phyloP scores from a whole-genome alignment of 2,329 filamentous ascomycete species.

The Penicillium nordicum region DNA sequence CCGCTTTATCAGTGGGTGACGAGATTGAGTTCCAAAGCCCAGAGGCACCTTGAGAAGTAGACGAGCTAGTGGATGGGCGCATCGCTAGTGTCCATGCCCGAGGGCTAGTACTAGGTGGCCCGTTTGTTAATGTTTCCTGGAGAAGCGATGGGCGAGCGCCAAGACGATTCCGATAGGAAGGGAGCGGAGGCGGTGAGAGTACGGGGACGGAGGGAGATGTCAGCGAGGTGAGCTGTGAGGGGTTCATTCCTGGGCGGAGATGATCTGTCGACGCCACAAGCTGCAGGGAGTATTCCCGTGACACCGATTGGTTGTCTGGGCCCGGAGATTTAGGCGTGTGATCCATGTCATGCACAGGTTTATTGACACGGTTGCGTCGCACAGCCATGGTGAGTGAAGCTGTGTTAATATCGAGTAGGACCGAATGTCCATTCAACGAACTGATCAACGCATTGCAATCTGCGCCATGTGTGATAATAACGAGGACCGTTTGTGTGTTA shows the following conservation, averaged over 20 bases:
- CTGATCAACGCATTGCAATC: slow-evolving; percentile 95
- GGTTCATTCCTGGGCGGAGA: slow-evolving; percentile 49
- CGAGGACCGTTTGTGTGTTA: slow-evolving; percentile 71
- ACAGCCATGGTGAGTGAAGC: slow-evolving; percentile 88
- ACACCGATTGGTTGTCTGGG: slow-evolving; percentile 33
- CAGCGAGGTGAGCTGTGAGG: slow-evolving; percentile 26
- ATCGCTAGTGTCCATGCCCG: slow-evolving; percentile 23
- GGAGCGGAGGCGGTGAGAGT: slow-evolving; percentile 22
- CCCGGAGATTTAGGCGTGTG: slow-evolving; percentile 4
- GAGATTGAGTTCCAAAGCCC: slow-evolving; percentile 38
- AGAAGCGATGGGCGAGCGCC: slow-evolving; percentile 27
- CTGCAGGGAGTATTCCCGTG: slow-evolving; percentile 58
- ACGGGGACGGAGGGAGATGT: slow-evolving; percentile 23
- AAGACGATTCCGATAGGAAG: slow-evolving; percentile 35
- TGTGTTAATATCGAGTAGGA: slow-evolving; percentile 83
- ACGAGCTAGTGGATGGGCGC: slow-evolving; percentile 22
- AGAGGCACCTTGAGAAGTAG: slow-evolving; percentile 20
- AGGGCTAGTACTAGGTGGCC: slow-evolving; percentile 17
- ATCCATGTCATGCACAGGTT: slow-evolving; percentile 7
- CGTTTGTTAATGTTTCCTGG: slow-evolving; percentile 26
- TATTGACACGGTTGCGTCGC: slow-evolving; percentile 46
- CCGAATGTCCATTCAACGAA: slow-evolving; percentile 84
- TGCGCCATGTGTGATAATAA: slow-evolving; percentile 90
- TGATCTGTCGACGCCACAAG: slow-evolving; percentile 61
- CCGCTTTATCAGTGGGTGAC: slow-evolving; percentile 19